phyloP scores from a whole-genome alignment of 2,329 filamentous ascomycete species.

The Fusarium napiforme region DNA sequence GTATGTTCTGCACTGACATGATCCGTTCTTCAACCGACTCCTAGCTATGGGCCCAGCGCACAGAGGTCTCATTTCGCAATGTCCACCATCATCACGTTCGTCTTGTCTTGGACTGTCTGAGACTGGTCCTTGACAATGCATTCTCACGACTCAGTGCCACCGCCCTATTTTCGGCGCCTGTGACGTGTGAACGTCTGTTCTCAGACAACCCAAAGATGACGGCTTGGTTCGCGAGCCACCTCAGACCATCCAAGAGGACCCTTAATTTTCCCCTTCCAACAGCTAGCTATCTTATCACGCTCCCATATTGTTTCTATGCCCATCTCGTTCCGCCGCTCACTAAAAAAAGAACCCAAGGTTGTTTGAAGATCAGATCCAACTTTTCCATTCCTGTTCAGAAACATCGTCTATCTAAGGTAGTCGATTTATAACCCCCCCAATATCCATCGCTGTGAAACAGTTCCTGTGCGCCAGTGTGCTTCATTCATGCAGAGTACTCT shows the following conservation, averaged over 20 bases:
- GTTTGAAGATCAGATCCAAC: constrained; percentile 31
- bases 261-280: not conserved
- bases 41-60: constrained; percentile 16
- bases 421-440: constrained; percentile 7
- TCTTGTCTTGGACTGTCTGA: constrained; percentile 15
- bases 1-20: not conserved
- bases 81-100: not conserved
- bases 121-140: constrained; percentile 8
- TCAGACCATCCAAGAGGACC: not conserved
- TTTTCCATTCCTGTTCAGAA: constrained; percentile 34
- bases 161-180: constrained; percentile 14
- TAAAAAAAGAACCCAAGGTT: constrained; percentile 20
- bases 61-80: constrained; percentile 36
- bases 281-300: not conserved
- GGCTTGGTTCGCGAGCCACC: constrained; percentile 3
- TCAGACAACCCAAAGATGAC: constrained; percentile 9
- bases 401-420: constrained; percentile 27
- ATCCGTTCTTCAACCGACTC: not conserved
- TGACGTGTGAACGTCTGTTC: constrained; percentile 17
- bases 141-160: constrained; percentile 6
- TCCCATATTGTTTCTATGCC: constrained; percentile 18
- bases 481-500: constrained; percentile 28
- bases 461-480: constrained; percentile 33
- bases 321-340: constrained; percentile 17
- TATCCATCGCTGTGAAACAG: constrained; percentile 31